phyloP scores from a whole-genome alignment of 768 basidiomycete species.

The Tylopilus sp. region DNA sequence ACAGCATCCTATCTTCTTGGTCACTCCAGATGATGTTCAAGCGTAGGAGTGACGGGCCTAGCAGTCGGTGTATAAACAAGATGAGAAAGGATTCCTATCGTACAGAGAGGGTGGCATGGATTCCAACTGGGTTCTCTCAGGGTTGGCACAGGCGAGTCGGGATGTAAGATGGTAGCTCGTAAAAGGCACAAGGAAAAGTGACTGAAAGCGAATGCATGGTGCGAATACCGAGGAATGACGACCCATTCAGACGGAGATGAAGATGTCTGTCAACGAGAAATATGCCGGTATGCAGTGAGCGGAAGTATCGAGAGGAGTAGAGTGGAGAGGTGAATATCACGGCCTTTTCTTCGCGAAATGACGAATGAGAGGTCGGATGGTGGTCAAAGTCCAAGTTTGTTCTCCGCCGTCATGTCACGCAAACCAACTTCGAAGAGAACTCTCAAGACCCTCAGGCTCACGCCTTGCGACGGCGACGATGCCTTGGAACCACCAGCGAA shows the following conservation, averaged over 20 bases:
- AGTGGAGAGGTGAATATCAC: too few relatives aligned
- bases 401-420: conserved; percentile 16
- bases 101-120: too few relatives aligned
- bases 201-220: too few relatives aligned
- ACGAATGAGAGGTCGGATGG: too few relatives aligned
- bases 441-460: conserved; percentile 25
- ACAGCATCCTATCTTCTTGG: neutral
- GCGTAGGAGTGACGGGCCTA: neutral
- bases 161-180: neutral
- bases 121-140: neutral
- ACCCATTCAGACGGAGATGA: too few relatives aligned
- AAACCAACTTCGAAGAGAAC: conserved; percentile 17
- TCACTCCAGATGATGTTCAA: neutral
- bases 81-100: neutral
- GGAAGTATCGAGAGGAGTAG: too few relatives aligned
- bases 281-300: too few relatives aligned
- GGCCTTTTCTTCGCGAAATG: too few relatives aligned
- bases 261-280: too few relatives aligned
- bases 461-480: conserved; percentile 8
- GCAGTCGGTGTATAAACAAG: neutral
- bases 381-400: too few relatives aligned
- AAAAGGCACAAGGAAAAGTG: neutral
- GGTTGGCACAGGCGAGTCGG: neutral
- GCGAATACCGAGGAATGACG: too few relatives aligned
- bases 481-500: conserved; percentile 21